Conservation (phyloP, 805 yeast species). For the Myxozyma neglecta region DNA sequence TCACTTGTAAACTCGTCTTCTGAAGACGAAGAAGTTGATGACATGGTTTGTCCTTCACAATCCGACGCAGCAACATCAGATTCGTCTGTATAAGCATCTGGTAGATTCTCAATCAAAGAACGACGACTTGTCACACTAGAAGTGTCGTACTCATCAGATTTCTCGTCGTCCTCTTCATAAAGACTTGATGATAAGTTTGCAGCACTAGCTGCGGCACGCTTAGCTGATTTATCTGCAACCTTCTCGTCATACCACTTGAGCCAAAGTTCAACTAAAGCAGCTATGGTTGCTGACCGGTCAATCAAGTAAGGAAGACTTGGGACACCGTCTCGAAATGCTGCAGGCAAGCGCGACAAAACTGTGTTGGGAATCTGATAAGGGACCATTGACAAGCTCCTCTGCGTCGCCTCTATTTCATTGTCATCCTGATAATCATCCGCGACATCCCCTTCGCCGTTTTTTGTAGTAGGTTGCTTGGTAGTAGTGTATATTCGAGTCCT, state of each 20-base stretch:
- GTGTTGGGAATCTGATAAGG: slow-evolving; percentile 23
- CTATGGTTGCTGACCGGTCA: slow-evolving; percentile 39
- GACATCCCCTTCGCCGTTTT: slow-evolving; percentile 35
- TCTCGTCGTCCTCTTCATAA: background rate
- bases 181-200: background rate
- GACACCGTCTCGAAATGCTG: slow-evolving; percentile 21
- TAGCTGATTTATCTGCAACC: slow-evolving; percentile 6
- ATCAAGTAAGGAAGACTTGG: slow-evolving; percentile 40
- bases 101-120: slow-evolving; percentile 3
- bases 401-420: slow-evolving; percentile 13
- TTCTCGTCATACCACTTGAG: slow-evolving; percentile 24
- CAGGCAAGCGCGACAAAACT: slow-evolving; percentile 23
- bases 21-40: background rate
- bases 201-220: slow-evolving; percentile 12
- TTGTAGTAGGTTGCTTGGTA: slow-evolving; percentile 32
- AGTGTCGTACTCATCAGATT: background rate
- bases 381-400: slow-evolving; percentile 14
- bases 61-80: slow-evolving; percentile 1
- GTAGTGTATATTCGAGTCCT: slow-evolving; percentile 7
- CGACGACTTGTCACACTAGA: background rate
- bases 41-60: slow-evolving; percentile 5
- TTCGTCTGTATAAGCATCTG: slow-evolving; percentile 17
- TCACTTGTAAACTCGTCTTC: slow-evolving; percentile 2
- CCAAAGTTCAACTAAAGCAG: slow-evolving; percentile 39
- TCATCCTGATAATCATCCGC: slow-evolving; percentile 13